Conservation (phyloP, 257 asterid species). For the Solanum sitiens region DNA sequence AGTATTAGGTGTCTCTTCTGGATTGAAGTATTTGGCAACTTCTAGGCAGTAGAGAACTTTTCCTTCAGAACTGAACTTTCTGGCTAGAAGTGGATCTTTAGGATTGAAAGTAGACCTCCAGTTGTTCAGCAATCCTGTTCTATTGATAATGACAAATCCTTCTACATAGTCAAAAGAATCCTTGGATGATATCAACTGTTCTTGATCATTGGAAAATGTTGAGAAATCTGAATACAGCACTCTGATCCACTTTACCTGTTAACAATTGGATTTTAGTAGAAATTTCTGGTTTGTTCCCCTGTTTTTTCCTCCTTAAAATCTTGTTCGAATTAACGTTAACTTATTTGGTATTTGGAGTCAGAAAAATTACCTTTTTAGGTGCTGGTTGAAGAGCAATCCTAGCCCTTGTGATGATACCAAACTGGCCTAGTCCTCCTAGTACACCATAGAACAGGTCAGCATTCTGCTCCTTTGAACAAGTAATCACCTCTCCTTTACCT, state of each 20-base stretch:
- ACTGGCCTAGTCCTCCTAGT: slow-evolving; percentile 92
- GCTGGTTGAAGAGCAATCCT: slow-evolving; percentile 73
- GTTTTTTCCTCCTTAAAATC: neutral
- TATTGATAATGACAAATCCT: slow-evolving; percentile 70
- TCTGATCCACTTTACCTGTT: slow-evolving; percentile 90
- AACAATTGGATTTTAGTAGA: neutral
- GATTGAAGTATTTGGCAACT: slow-evolving; percentile 68
- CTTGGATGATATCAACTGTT: slow-evolving; percentile 48
- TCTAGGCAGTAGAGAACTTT: slow-evolving; percentile 77
- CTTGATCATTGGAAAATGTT: slow-evolving; percentile 63
- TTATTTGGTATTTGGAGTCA: neutral
- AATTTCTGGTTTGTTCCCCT: neutral
- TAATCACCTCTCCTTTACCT: slow-evolving; percentile 74
- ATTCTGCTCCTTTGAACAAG: slow-evolving; percentile 67
- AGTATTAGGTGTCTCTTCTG: slow-evolving; percentile 21
- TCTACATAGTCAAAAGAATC: slow-evolving; percentile 65
- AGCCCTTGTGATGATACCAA: slow-evolving; percentile 81
- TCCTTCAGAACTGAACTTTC: slow-evolving; percentile 69
- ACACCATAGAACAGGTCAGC: slow-evolving; percentile 69
- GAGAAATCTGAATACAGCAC: slow-evolving; percentile 69
- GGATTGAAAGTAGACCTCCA: slow-evolving; percentile 92
- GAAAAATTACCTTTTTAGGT: slow-evolving; percentile 43
- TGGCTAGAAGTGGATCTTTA: slow-evolving; percentile 57
- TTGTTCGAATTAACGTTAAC: neutral
- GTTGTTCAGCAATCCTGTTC: slow-evolving; percentile 64